These are phyloP conservation scores for Coemansia sp. DNA, from an alignment of 192 early-diverging fungal genomes.

Conservation along the genomic window DNA sequence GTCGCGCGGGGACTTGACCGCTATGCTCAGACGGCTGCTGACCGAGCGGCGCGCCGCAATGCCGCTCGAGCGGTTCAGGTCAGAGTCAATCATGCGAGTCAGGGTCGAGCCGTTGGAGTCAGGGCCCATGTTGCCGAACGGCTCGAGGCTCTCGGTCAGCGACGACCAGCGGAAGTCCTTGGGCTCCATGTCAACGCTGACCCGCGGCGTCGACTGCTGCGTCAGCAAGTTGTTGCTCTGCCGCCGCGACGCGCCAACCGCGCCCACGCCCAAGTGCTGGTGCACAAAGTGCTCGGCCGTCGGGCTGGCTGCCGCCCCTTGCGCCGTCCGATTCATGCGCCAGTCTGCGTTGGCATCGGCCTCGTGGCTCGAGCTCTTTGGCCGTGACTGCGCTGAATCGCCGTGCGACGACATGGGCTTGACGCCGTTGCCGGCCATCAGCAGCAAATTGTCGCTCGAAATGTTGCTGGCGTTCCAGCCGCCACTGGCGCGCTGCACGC, in stretches of 20 bases:
- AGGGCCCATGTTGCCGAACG: slow-evolving; percentile 34
- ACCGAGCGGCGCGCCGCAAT: slow-evolving; percentile 46
- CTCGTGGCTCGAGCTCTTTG: slow-evolving; percentile 50
- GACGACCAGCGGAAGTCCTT: slow-evolving; percentile 54
- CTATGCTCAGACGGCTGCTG: slow-evolving; percentile 46
- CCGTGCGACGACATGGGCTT: slow-evolving; percentile 1
- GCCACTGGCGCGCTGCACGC: slow-evolving; percentile 17
- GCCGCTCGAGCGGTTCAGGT: slow-evolving; percentile 46
- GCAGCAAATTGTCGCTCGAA: slow-evolving; percentile 23
- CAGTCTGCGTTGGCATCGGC: slow-evolving; percentile 42
- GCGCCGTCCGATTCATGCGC: slow-evolving; percentile 23
- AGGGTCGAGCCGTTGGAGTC: slow-evolving; percentile 34
- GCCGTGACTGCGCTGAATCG: slow-evolving; percentile 12
- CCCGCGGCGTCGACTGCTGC: slow-evolving; percentile 49
- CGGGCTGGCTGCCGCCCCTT: slow-evolving; percentile 20
- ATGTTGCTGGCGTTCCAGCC: slow-evolving; percentile 23
- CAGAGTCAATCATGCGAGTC: slow-evolving; percentile 34
- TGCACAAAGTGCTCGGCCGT: slow-evolving; percentile 25
- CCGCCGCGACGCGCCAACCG: slow-evolving; percentile 27
- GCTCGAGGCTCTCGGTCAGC: slow-evolving; percentile 46
- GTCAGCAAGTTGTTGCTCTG: slow-evolving; percentile 35
- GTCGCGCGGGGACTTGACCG: slow-evolving; percentile 49
- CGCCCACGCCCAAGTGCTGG: slow-evolving; percentile 31
- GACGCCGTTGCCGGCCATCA: slow-evolving; percentile 10
- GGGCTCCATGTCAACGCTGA: slow-evolving; percentile 51